A percentile compares a stretch with the other conserved stretches of the same genome.
Evolutionary conservation across 768 basidiomycete species (phyloP).

Genomic region (Tricholoma saponaceum): DNA sequence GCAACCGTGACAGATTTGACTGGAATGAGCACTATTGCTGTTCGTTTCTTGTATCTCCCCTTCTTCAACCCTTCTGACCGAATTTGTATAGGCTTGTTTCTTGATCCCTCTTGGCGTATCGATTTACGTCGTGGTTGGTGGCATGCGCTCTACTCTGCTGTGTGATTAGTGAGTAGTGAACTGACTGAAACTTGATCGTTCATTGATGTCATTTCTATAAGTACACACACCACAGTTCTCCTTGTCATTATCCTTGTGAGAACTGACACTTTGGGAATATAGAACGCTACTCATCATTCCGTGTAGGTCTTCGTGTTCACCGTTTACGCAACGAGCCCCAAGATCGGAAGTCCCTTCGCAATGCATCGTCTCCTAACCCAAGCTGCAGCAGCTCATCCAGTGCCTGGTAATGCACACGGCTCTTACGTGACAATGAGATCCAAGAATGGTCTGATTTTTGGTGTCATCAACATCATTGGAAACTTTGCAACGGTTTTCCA

Average conservation of each 20-base stretch:
- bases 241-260: constrained; percentile 75
- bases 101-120: constrained; percentile 84
- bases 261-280: not conserved
- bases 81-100: constrained; percentile 65
- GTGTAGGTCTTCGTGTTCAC: constrained; percentile 56
- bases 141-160: constrained; percentile 81
- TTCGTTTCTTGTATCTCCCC: constrained; percentile 21
- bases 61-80: not conserved
- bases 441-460: constrained; percentile 75
- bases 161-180: constrained; percentile 69
- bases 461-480: constrained; percentile 85
- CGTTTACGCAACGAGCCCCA: constrained; percentile 73
- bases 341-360: constrained; percentile 71
- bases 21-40: constrained; percentile 85
- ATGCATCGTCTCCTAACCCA: constrained; percentile 80
- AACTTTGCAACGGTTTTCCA: constrained; percentile 65
- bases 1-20: constrained; percentile 88
- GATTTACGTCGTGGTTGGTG: constrained; percentile 84
- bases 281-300: not conserved
- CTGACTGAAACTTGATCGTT: not conserved
- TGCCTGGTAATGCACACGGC: constrained; percentile 79
- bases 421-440: constrained; percentile 82
- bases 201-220: constrained; percentile 22
- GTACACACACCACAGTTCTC: constrained; percentile 83
- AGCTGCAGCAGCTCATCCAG: constrained; percentile 52